phyloP scores from a whole-genome alignment of 2,329 filamentous ascomycete genomes.

The Colletotrichum sp. region DNA sequence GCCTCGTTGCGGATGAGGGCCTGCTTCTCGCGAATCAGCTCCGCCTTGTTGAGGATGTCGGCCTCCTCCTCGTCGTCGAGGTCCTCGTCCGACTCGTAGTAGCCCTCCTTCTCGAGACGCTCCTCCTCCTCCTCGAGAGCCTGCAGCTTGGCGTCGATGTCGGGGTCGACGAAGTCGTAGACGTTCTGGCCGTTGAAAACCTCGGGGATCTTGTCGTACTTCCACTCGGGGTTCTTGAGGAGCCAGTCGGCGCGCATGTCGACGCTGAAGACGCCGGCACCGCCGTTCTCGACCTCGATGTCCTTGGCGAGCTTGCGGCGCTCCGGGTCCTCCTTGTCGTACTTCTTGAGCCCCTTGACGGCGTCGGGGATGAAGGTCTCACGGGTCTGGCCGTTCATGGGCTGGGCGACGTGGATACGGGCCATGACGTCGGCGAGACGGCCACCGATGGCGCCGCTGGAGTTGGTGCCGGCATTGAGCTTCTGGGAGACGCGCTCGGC shows the following conservation, averaged over 20 bases:
- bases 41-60: slow-evolving; percentile 88
- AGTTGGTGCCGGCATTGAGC: slow-evolving; percentile 86
- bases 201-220: slow-evolving; percentile 94
- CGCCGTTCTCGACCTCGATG: slow-evolving; percentile 89
- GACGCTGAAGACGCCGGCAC: slow-evolving; percentile 94
- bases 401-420: slow-evolving; percentile 96
- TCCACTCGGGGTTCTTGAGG: slow-evolving; percentile 90
- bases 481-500: slow-evolving; percentile 95
- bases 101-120: slow-evolving; percentile 87
- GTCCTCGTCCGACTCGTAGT: slow-evolving; percentile 85
- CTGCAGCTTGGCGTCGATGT: slow-evolving; percentile 91
- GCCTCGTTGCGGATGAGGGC: slow-evolving; percentile 91
- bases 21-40: slow-evolving; percentile 94
- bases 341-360: slow-evolving; percentile 81
- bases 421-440: slow-evolving; percentile 89
- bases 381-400: slow-evolving; percentile 78
- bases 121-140: slow-evolving; percentile 96
- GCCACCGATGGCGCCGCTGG: slow-evolving; percentile 76
- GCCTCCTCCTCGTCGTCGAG: slow-evolving; percentile 89
- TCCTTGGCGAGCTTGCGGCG: slow-evolving; percentile 82
- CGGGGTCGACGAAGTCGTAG: slow-evolving; percentile 95
- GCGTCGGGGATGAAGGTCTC: slow-evolving; percentile 91
- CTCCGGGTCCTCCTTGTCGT: slow-evolving; percentile 88
- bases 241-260: slow-evolving; percentile 90
- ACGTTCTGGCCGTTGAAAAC: slow-evolving; percentile 96